A percentile compares a stretch with the other conserved stretches of the same genome.
These are phyloP conservation scores for Boletus bicolor DNA, from an alignment of 768 basidiomycete genomes.

Conservation along the genomic window DNA sequence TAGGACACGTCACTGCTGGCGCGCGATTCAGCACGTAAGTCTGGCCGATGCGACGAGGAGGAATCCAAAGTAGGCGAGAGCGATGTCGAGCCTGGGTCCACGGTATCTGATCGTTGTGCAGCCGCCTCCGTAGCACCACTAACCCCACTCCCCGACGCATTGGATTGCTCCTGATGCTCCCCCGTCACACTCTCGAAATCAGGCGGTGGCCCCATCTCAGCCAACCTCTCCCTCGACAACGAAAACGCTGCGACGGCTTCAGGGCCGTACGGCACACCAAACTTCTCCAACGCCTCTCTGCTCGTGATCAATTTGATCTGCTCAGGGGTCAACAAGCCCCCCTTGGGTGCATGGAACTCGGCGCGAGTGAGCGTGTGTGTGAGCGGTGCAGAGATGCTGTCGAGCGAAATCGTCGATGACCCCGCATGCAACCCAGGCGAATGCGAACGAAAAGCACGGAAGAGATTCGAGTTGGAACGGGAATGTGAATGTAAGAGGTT, in stretches of 20 bases:
- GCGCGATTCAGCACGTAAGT: conserved; percentile 9
- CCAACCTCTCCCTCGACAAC: conserved; percentile 41
- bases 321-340: conserved; percentile 43
- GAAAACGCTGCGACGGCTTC: conserved; percentile 64
- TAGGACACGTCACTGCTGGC: conserved; percentile 16
- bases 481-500: conserved; percentile 36
- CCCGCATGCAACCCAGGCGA: conserved; percentile 39
- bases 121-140: not conserved
- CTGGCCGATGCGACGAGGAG: not conserved
- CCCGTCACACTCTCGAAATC: conserved; percentile 42
- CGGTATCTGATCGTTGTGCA: not conserved
- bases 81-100: not conserved
- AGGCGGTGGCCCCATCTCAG: conserved; percentile 41
- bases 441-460: conserved; percentile 43
- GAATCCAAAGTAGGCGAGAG: not conserved
- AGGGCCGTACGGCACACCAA: conserved; percentile 73
- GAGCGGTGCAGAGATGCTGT: conserved; percentile 73
- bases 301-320: conserved; percentile 68
- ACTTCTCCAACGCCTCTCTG: conserved; percentile 60
- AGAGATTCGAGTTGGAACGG: conserved; percentile 32
- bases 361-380: conserved; percentile 70
- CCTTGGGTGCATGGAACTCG: conserved; percentile 58
- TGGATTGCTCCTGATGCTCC: not conserved
- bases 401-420: conserved; percentile 67
- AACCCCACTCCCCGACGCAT: not conserved